These are phyloP conservation scores for Colletotrichum sp. DNA, from an alignment of 2,329 filamentous ascomycete genomes.

Conservation along the genomic window DNA sequence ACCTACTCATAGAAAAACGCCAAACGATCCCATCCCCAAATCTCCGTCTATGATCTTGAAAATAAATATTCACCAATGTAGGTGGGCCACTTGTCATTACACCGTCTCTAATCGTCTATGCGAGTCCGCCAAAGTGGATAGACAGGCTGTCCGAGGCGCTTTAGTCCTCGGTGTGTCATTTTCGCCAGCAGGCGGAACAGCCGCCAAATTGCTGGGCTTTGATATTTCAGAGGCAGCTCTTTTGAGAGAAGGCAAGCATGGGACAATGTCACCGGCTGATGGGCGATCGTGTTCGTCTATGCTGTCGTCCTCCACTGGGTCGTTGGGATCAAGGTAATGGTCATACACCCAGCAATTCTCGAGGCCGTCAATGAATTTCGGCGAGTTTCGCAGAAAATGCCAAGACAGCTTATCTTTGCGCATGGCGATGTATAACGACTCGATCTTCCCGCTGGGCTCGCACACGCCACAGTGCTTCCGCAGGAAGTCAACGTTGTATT, in stretches of 20 bases:
- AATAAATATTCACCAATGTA: not conserved
- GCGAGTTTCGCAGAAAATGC: conserved; percentile 54
- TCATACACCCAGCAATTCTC: conserved; percentile 62
- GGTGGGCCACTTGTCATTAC: conserved; percentile 19
- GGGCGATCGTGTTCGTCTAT: conserved; percentile 41
- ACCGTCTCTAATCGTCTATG: conserved; percentile 43
- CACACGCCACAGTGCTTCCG: conserved; percentile 60
- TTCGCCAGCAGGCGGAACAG: conserved; percentile 33
- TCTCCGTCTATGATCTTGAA: not conserved
- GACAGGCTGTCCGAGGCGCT: conserved; percentile 43
- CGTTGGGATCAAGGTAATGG: conserved; percentile 49
- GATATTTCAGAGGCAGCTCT: conserved; percentile 59
- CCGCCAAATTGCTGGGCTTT: conserved; percentile 50
- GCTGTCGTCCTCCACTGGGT: conserved; percentile 39
- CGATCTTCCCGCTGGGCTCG: conserved; percentile 58
- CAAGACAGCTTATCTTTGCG: conserved; percentile 59
- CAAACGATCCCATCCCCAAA: not conserved
- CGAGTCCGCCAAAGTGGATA: conserved; percentile 42
- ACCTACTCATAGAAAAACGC: not conserved
- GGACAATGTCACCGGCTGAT: conserved; percentile 53
- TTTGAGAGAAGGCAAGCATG: conserved; percentile 47
- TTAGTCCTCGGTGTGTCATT: conserved; percentile 39
- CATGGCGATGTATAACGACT: conserved; percentile 67
- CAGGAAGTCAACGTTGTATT: conserved; percentile 58
- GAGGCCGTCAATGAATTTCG: conserved; percentile 55